A percentile compares a stretch with the other conserved stretches of the same genome.
Conservation (phyloP, 2,329 filamentous ascomycete genomes). For the Penicillium polonicum region DNA sequence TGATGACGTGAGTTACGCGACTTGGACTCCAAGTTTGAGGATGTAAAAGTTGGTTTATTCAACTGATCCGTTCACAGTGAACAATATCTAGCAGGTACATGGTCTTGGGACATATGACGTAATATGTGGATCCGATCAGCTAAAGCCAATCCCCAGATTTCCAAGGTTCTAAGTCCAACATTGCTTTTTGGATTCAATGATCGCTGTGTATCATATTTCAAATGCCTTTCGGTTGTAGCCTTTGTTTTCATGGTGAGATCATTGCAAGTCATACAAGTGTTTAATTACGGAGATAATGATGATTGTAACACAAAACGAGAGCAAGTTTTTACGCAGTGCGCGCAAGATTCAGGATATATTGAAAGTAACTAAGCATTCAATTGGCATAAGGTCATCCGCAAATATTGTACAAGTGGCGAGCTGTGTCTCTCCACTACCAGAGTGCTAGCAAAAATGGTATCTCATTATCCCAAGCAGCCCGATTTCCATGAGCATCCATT, state of each 20-base stretch:
- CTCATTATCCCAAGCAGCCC: neutral
- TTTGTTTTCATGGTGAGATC: too few species aligned
- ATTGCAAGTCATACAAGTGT: neutral
- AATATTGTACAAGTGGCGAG: neutral
- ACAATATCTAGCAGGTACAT: too few species aligned
- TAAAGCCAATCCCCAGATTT: too few species aligned
- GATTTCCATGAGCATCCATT: neutral
- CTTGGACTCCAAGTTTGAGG: too few species aligned
- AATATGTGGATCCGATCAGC: too few species aligned
- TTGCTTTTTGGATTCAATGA: neutral
- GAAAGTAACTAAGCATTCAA: neutral
- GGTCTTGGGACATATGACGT: too few species aligned
- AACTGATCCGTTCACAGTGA: too few species aligned
- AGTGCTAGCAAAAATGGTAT: neutral
- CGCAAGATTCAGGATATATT: neutral
- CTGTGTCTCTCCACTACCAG: neutral
- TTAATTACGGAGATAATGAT: neutral
- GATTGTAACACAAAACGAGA: neutral
- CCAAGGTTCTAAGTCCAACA: neutral
- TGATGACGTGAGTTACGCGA: too few species aligned
- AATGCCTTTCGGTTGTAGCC: neutral
- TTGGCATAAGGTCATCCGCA: neutral
- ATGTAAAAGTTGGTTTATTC: too few species aligned
- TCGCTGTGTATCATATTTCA: neutral
- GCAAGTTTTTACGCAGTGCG: neutral